Evolutionary conservation across 352 stramenopile species (phyloP).

Genomic region (Phytophthora niederhauseri): DNA sequence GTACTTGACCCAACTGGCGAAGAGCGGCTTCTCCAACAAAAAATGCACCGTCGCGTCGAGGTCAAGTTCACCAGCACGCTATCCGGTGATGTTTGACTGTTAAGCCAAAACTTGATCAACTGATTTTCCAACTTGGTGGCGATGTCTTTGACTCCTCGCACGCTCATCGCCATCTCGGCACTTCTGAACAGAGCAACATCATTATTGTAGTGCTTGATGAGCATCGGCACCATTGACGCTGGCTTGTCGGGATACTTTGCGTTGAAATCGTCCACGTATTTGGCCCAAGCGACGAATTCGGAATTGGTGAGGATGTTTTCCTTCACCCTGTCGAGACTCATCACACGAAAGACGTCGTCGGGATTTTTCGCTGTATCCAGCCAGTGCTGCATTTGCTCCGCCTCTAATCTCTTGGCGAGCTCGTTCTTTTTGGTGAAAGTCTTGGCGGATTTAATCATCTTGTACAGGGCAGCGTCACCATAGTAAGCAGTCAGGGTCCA

Average conservation of each 20-base stretch:
- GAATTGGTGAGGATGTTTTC: neutral
- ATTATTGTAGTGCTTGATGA: neutral
- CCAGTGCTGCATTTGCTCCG: neutral
- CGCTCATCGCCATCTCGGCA: neutral
- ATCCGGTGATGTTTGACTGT: neutral
- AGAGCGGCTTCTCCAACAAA: neutral
- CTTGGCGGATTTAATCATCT: neutral
- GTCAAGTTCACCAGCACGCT: neutral
- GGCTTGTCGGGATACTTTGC: neutral
- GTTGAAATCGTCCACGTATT: neutral
- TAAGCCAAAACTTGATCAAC: neutral
- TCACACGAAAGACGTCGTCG: neutral
- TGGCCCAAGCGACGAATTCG: neutral
- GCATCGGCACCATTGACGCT: neutral
- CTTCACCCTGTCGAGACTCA: neutral
- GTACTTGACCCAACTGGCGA: neutral
- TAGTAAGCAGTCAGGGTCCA: slow-evolving; percentile 1
- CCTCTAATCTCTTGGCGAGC: neutral
- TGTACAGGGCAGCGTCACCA: neutral
- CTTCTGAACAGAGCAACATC: neutral
- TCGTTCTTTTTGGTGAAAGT: neutral
- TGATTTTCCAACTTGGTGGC: neutral
- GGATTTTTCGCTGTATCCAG: neutral
- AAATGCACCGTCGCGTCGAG: neutral
- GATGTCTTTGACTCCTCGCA: neutral